phyloP scores from a whole-genome alignment of 768 basidiomycete species.

The Boletus eberwhitei region DNA sequence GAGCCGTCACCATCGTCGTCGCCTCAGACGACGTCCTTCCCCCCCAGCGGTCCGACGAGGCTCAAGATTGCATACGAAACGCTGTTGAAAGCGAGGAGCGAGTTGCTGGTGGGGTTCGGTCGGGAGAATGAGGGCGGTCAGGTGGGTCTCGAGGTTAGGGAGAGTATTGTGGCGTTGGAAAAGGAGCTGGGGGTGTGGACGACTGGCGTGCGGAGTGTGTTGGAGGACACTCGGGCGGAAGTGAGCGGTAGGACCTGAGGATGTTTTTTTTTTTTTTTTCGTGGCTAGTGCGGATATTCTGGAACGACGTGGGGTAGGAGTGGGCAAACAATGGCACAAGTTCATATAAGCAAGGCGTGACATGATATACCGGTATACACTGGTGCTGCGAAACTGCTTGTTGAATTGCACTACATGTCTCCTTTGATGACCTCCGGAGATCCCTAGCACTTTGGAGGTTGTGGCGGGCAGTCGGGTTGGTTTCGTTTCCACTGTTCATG shows the following conservation, averaged over 20 bases:
- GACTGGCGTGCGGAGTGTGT: conserved; percentile 53
- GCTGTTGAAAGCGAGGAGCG: conserved; percentile 56
- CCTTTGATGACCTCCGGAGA: not conserved
- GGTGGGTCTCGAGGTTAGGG: conserved; percentile 61
- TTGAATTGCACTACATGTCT: not conserved
- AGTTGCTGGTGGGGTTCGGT: conserved; percentile 73
- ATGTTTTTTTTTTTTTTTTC: not conserved
- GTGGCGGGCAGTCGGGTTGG: no score
- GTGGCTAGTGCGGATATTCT: not conserved
- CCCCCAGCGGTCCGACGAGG: conserved; percentile 63
- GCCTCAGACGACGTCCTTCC: conserved; percentile 38
- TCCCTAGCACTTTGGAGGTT: no score
- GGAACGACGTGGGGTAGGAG: not conserved
- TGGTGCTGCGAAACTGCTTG: not conserved
- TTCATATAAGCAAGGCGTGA: not conserved
- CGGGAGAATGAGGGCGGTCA: conserved; percentile 63
- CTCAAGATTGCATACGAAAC: conserved; percentile 64
- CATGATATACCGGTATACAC: not conserved
- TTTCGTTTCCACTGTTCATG: no score
- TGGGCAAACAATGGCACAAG: not conserved
- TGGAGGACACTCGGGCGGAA: conserved; percentile 38
- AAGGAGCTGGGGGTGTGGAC: conserved; percentile 73
- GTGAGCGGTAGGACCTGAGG: not conserved
- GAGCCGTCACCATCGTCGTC: conserved; percentile 49
- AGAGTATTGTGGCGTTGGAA: conserved; percentile 58